These are phyloP conservation scores for Xylaria bambusicola DNA, from an alignment of 495 filamentous ascomycete species.

Conservation along the genomic window DNA sequence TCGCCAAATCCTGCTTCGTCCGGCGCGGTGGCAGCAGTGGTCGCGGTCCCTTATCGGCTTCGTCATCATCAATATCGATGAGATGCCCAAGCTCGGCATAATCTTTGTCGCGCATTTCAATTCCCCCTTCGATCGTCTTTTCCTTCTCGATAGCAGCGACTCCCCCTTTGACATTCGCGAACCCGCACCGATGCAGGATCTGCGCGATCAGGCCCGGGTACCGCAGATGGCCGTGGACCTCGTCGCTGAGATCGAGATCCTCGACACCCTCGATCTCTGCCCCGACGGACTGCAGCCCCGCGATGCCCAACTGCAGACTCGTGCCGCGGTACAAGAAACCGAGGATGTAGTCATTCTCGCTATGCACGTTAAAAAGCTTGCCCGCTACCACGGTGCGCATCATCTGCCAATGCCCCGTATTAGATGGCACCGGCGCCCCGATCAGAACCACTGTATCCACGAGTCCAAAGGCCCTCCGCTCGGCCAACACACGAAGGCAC, in stretches of 20 bases:
- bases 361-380: constrained; percentile 75
- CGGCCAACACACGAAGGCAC: constrained; percentile 69
- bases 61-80: constrained; percentile 57
- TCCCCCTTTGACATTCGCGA: constrained; percentile 61
- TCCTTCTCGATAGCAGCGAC: constrained; percentile 58
- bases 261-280: constrained; percentile 65
- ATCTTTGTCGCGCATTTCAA: constrained; percentile 35
- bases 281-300: constrained; percentile 68
- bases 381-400: constrained; percentile 73
- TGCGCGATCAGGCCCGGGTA: constrained; percentile 70
- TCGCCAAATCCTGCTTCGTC: background rate
- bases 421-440: constrained; percentile 74
- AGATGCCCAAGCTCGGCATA: constrained; percentile 32
- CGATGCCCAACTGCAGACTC: constrained; percentile 74
- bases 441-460: constrained; percentile 80
- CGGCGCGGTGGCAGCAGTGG: constrained; percentile 26
- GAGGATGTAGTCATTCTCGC: constrained; percentile 74
- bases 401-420: constrained; percentile 63
- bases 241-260: constrained; percentile 73
- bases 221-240: constrained; percentile 69
- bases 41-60: constrained; percentile 26
- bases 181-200: constrained; percentile 68
- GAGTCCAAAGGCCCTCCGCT: constrained; percentile 73
- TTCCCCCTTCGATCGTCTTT: constrained; percentile 38
- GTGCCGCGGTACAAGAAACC: constrained; percentile 77